A percentile compares a stretch with the other conserved stretches of the same genome.
Conservation (phyloP, 176 grass and related monocot genomes). For the Saccharum officinarum region DNA sequence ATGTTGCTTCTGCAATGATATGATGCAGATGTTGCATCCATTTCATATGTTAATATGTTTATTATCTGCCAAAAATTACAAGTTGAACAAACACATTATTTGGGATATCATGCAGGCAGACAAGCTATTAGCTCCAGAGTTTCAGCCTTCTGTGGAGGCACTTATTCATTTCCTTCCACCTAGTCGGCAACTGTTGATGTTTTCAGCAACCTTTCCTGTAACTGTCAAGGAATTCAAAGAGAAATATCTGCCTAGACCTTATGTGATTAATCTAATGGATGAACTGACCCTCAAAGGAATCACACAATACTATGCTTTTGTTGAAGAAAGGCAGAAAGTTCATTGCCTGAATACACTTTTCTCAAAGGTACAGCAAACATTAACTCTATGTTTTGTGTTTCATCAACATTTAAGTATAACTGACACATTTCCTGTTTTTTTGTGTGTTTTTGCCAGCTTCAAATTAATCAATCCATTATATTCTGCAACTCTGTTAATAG, state of each 20-base stretch:
- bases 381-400: slow-evolving; percentile 4
- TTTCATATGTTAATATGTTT: neutral
- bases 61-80: neutral
- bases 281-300: slow-evolving; percentile 73
- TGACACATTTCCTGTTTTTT: slow-evolving; percentile 25
- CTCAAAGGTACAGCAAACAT: slow-evolving; percentile 42
- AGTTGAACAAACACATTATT: neutral
- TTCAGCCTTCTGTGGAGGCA: slow-evolving; percentile 85
- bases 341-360: slow-evolving; percentile 64
- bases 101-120: slow-evolving; percentile 61
- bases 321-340: slow-evolving; percentile 76
- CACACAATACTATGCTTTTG: slow-evolving; percentile 70
- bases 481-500: slow-evolving; percentile 96
- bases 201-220: slow-evolving; percentile 76
- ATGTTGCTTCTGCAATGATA: neutral
- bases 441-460: slow-evolving; percentile 51
- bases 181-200: slow-evolving; percentile 70
- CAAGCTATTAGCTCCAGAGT: slow-evolving; percentile 86
- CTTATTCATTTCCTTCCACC: slow-evolving; percentile 68
- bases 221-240: slow-evolving; percentile 72
- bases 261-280: slow-evolving; percentile 78
- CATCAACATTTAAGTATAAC: slow-evolving; percentile 7
- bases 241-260: slow-evolving; percentile 67
- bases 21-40: neutral
- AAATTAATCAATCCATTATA: slow-evolving; percentile 97